These are phyloP conservation scores for Xylaria digitata DNA, from an alignment of 2,329 filamentous ascomycete species.

Conservation along the genomic window DNA sequence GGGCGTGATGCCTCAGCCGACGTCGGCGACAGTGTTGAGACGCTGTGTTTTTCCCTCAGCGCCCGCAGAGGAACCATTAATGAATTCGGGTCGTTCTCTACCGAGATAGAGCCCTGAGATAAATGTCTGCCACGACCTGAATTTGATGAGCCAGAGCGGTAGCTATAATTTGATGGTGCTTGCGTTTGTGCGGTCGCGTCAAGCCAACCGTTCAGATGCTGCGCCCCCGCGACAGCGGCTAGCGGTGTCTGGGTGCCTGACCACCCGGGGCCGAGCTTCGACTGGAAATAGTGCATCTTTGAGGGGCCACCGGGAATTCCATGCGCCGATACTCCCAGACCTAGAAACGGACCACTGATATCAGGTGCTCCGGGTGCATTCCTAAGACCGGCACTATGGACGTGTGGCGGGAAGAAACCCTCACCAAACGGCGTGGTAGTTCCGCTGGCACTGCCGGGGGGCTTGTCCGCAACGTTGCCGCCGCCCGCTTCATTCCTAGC, in stretches of 20 bases:
- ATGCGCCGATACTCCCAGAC: slow-evolving; percentile 63
- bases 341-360: slow-evolving; percentile 67
- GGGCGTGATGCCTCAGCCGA: slow-evolving; percentile 65
- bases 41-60: slow-evolving; percentile 69
- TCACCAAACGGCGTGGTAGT: slow-evolving; percentile 42
- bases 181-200: slow-evolving; percentile 40
- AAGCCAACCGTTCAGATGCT: slow-evolving; percentile 65
- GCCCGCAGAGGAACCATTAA: slow-evolving; percentile 53
- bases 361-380: slow-evolving; percentile 56
- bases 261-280: slow-evolving; percentile 76
- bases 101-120: slow-evolving; percentile 60
- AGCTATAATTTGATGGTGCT: slow-evolving; percentile 3
- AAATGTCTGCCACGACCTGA: slow-evolving; percentile 56
- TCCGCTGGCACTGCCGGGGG: slow-evolving; percentile 33
- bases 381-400: slow-evolving; percentile 52
- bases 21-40: slow-evolving; percentile 70
- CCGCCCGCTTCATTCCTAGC: slow-evolving; percentile 41
- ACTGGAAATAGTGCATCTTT: slow-evolving; percentile 85
- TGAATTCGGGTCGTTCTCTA: slow-evolving; percentile 53
- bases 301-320: slow-evolving; percentile 77
- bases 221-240: slow-evolving; percentile 80
- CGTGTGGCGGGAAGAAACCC: slow-evolving; percentile 53
- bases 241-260: slow-evolving; percentile 83
- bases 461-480: slow-evolving; percentile 30
- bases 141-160: slow-evolving; percentile 45